Evolutionary conservation across 129 eudicot species (phyloP), one percentile per base, ranked within the genome.

Genomic region (Flaveria sonorensis): DNA sequence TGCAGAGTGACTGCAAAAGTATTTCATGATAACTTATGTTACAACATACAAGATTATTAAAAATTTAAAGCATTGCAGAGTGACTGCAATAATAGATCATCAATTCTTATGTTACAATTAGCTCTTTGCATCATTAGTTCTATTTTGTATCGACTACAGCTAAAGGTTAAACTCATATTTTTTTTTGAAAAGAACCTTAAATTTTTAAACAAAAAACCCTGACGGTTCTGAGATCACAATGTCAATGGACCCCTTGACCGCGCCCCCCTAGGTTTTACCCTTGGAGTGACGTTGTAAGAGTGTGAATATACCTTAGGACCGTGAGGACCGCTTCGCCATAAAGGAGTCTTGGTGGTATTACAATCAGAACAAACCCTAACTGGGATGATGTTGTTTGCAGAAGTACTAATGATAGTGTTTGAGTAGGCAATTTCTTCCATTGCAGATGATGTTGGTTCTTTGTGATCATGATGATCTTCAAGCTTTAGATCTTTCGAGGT

Each of bases 241-340:
- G 40, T 36, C 40, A 36, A 36, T 36, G 40, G 40, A 36, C 40
- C 40, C 40, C 40, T 36, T 36, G 7, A 36, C 40, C 7, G 40
- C 40, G 7, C 8, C 7, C 40, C 40, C 7, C 40, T 36, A 36
- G 40, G 40, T 36, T 36, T 6, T 6, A 36, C 40, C 40, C 40
- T 36, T 36, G 40, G 48, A 9, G 48, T 45, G 32, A 45, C 50
- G 52, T 3, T 42, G 16, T 43, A 59, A 40, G 57, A 73, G 23
- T 0, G 30, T 43, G 73, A 74, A 57, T 66, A 73, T 87, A 92
- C 97, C 96, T 92, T 92, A 30, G 97, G 97, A 39, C 97, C 97
- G 84, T 82, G 90, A 40, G 97, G 97, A n/a, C 97, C 97, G 72
- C 97, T 89, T 83, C 97, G 81, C 97, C 97, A 92, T 71, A 92